These are phyloP conservation scores for Debaryomyces robertsiae DNA, from an alignment of 1,139 yeast species.

Conservation along the genomic window DNA sequence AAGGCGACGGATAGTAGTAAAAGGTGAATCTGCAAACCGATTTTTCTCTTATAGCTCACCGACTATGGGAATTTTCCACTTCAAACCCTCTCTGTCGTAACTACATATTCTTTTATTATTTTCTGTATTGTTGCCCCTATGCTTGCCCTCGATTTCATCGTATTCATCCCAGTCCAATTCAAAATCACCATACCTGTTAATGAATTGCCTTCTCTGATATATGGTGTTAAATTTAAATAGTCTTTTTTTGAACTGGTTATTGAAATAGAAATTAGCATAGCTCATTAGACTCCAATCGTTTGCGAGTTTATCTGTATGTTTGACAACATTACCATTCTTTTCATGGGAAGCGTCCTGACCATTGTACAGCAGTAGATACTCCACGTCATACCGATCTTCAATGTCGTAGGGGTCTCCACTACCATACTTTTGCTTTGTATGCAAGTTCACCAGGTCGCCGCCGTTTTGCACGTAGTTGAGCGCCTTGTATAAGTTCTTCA, in stretches of 20 bases:
- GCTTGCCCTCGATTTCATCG: conserved; percentile 18
- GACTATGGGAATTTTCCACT: conserved; percentile 55
- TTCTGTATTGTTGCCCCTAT: conserved; percentile 12
- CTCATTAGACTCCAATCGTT: conserved; percentile 23
- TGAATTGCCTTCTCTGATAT: conserved; percentile 50
- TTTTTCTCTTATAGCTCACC: conserved; percentile 42
- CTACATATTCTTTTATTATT: conserved; percentile 24
- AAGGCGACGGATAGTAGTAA: too few relatives aligned
- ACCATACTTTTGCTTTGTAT: conserved; percentile 26
- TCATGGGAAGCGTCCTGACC: conserved; percentile 12
- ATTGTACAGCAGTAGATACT: conserved; percentile 14
- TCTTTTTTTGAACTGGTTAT: conserved; percentile 37
- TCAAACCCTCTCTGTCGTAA: conserved; percentile 46
- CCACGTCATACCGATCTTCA: conserved; percentile 28
- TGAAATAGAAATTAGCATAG: conserved; percentile 40
- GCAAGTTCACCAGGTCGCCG: conserved; percentile 14
- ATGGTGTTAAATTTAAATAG: conserved; percentile 51
- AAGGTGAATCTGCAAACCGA: too few relatives aligned
- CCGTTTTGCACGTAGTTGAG: conserved; percentile 39
- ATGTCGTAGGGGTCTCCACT: conserved; percentile 34
- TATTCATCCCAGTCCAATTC: conserved; percentile 34
- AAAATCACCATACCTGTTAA: conserved; percentile 48
- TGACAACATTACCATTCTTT: neutral
- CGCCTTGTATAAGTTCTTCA: conserved; percentile 47
- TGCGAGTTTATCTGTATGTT: conserved; percentile 11